Evolutionary conservation across 345 rosid genomes (phyloP), one percentile per base, ranked within the genome.

Genomic region (Corchorus olitorius): DNA sequence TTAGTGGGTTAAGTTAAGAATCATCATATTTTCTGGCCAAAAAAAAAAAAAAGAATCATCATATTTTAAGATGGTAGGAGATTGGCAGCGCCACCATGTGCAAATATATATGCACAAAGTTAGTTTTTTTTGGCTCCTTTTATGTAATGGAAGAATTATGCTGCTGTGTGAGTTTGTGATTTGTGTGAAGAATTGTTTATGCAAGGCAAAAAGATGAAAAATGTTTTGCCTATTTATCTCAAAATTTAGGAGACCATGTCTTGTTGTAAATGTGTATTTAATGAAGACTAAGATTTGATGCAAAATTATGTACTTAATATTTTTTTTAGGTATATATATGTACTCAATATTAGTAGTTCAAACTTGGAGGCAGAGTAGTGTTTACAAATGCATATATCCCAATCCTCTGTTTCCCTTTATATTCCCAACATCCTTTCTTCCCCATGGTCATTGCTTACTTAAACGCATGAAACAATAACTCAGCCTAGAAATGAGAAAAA

Each of bases 1-100:
- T 43, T 45, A 56, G 73, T 67, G 73, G 73, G 63, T 3, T 27
- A 27, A 27, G 27, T 27, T 27, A 27, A 27, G 27, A 27, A 27
- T 27, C 27, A 27, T 27, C 78, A 14, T 14, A 62, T 68, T 68
- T 55, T 43, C n/a, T n/a, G n/a, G n/a, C n/a, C n/a, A n/a, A n/a
- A n/a, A n/a, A n/a, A n/a, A n/a, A n/a, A n/a, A n/a, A n/a, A n/a
- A n/a, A n/a, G n/a, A n/a, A n/a, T 52, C 37, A 22, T 75, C 78
- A 14, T 14, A 62, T 68, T 68, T 55, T 43, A 22, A 1, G 7
- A 66, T 43, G 15, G 49, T 43, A 45, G 56, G 56, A 14, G 72
- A 48, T 68, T 69, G 43, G 73, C 53, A 49, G 16, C 53, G 16
- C 53, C 53, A 49, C 15, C 53, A 49, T 64, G 34, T 60, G 37